Conservation (phyloP, 2,329 filamentous ascomycete species). For the Celoporthe dispersa region DNA sequence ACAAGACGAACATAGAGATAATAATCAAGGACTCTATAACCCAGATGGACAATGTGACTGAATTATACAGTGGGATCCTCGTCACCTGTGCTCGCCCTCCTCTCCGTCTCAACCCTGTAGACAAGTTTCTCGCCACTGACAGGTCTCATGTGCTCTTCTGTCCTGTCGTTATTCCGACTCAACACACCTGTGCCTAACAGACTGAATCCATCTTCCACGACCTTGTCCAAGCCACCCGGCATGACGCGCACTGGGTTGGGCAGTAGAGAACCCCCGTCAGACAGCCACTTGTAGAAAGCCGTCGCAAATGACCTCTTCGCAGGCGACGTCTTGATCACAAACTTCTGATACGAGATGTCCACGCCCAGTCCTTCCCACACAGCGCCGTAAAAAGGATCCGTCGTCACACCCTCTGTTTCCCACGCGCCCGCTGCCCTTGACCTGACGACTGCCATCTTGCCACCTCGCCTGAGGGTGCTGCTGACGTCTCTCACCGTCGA, state of each 20-base stretch:
- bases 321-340: conserved; percentile 33
- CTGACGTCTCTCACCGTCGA: conserved; percentile 40
- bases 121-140: conserved; percentile 48
- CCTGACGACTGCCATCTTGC: conserved; percentile 38
- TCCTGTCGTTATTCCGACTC: conserved; percentile 31
- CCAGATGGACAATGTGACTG: background rate
- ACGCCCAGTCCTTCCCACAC: conserved; percentile 49
- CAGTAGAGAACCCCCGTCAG: conserved; percentile 33
- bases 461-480: conserved; percentile 36
- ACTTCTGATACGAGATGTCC: conserved; percentile 44
- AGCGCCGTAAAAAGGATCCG: conserved; percentile 45
- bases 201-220: conserved; percentile 37
- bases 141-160: conserved; percentile 42
- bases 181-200: conserved; percentile 37
- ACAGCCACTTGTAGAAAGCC: conserved; percentile 43
- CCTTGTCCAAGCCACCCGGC: conserved; percentile 38
- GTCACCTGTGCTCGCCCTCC: conserved; percentile 21
- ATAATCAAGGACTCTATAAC: background rate
- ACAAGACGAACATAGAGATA: background rate
- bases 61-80: conserved; percentile 21
- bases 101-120: conserved; percentile 31
- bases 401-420: conserved; percentile 34
- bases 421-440: conserved; percentile 38
- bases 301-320: conserved; percentile 39
- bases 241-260: conserved; percentile 40